Conservation (phyloP, 1,284 basidiomycete genomes). For the Lignosus rhinocerotis region DNA sequence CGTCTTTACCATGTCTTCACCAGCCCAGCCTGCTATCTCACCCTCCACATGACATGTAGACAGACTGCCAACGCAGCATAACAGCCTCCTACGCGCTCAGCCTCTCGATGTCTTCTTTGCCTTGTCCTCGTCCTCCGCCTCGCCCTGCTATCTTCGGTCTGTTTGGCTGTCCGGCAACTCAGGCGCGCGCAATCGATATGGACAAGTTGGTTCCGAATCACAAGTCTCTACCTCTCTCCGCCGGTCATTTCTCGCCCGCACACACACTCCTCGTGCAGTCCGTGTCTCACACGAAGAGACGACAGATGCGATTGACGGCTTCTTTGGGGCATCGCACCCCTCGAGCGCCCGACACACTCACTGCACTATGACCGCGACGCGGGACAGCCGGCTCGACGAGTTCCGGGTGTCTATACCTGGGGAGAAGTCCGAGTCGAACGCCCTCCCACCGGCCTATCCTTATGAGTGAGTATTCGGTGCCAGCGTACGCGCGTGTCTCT, state of each 20-base stretch:
- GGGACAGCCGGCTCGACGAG: slow-evolving; percentile 32
- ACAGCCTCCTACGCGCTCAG: too few species aligned
- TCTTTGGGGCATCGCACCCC: slow-evolving; percentile 29
- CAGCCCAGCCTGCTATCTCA: background rate
- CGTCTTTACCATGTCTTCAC: background rate
- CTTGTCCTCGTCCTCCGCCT: too few species aligned
- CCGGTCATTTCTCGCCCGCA: slow-evolving; percentile 4
- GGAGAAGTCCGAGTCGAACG: slow-evolving; percentile 8
- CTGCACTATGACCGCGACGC: slow-evolving; percentile 22
- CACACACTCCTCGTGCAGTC: slow-evolving; percentile 12
- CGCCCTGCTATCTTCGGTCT: slow-evolving; percentile 12
- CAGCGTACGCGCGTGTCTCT: slow-evolving; percentile 26
- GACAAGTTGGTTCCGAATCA: slow-evolving; percentile 15
- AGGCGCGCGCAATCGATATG: background rate
- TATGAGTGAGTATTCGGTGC: slow-evolving; percentile 18
- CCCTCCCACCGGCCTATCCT: slow-evolving; percentile 28
- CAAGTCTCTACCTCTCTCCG: slow-evolving; percentile 5
- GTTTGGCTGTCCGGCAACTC: slow-evolving; percentile 5
- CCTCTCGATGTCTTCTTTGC: too few species aligned
- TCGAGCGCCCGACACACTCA: slow-evolving; percentile 16
- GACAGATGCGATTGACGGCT: slow-evolving; percentile 31
- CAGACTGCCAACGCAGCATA: too few species aligned
- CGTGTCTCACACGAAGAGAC: slow-evolving; percentile 12
- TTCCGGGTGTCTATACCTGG: slow-evolving; percentile 3
- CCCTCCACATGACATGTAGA: background rate